Evolutionary conservation across 306 rosid genomes (phyloP), one percentile per base, ranked within the genome.

Genomic region (Glycine tomentella): DNA sequence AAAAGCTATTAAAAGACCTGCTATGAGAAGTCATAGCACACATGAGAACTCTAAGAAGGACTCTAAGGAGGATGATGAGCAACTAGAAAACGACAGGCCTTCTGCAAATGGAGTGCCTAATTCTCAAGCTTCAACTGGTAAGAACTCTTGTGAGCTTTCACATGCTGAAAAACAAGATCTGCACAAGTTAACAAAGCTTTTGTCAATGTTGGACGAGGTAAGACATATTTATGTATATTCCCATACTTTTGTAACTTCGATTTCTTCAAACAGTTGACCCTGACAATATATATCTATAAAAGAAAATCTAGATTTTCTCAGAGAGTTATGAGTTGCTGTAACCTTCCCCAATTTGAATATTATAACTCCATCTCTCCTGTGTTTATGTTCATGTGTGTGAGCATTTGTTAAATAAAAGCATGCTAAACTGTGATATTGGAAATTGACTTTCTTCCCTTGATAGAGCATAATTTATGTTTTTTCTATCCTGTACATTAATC

Each of bases 191-290:
- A 83, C 95, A 4, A 92, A 89, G 82, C 93, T 92, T 58, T 62
- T 91, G 48, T 88, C 93, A n/a, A 92, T 92, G 91, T 79, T 86
- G 80, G 97, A 91, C 51, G 95, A 92, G 97, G 95, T 92, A 89
- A 72, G 69, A 34, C 55, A 56, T 63, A 44, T 59, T 2, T 62
- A 72, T 63, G 14, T 45, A 62, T 17, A 83, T 49, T 69, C 42
- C 15, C 2, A 6, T 48, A 36, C 58, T 57, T 49, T 8, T 49
- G 7, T 17, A 38, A 16, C 16, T 66, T 8, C 56, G 56, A 16
- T 69, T 51, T 77, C 61, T 42, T 52, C 74, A 10, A 20, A 25
- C 13, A 55, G 36, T 51, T 82, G 36, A 62, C 8, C 48, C 2
- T 4, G 55, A 75, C 17, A 10, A 51, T 16, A 15, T 20, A 38